Percentiles rank a stretch among this genome's conserved stretches.
Evolutionary conservation across 352 stramenopile genomes (phyloP).

Genomic region (Phytophthora sp.): DNA sequence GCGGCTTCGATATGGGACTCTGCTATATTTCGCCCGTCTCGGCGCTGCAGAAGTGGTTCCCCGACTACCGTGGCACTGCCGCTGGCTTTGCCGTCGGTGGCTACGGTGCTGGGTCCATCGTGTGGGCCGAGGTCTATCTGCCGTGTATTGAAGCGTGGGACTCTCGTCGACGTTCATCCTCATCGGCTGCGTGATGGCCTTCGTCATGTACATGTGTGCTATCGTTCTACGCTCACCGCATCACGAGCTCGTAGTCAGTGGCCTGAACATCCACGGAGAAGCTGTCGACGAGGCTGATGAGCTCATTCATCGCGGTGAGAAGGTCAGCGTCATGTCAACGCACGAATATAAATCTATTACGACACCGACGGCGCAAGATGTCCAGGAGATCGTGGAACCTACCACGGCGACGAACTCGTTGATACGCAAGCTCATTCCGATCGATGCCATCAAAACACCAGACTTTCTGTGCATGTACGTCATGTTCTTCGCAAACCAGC

Average conservation of each 20-base stretch:
- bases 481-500: constrained; percentile 64
- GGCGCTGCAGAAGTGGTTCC: constrained; percentile 73
- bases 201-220: constrained; percentile 46
- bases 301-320: constrained; percentile 34
- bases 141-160: constrained; percentile 54
- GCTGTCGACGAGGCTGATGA: constrained; percentile 42
- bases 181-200: constrained; percentile 46
- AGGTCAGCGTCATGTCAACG: constrained; percentile 43
- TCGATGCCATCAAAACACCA: constrained; percentile 55
- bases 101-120: constrained; percentile 61
- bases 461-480: constrained; percentile 74
- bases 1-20: constrained; percentile 63
- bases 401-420: constrained; percentile 39
- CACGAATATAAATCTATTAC: constrained; percentile 53
- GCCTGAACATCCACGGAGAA: constrained; percentile 67
- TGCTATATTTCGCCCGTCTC: constrained; percentile 78
- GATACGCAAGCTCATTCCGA: constrained; percentile 54
- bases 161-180: constrained; percentile 55
- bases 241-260: constrained; percentile 52
- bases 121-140: constrained; percentile 67
- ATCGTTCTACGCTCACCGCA: constrained; percentile 54
- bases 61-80: constrained; percentile 64
- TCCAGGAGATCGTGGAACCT: constrained; percentile 40
- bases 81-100: constrained; percentile 65
- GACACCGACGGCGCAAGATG: constrained; percentile 35